These are phyloP conservation scores for Pachysandra terminalis DNA, from an alignment of 164 flowering plant species.

Conservation along the genomic window DNA sequence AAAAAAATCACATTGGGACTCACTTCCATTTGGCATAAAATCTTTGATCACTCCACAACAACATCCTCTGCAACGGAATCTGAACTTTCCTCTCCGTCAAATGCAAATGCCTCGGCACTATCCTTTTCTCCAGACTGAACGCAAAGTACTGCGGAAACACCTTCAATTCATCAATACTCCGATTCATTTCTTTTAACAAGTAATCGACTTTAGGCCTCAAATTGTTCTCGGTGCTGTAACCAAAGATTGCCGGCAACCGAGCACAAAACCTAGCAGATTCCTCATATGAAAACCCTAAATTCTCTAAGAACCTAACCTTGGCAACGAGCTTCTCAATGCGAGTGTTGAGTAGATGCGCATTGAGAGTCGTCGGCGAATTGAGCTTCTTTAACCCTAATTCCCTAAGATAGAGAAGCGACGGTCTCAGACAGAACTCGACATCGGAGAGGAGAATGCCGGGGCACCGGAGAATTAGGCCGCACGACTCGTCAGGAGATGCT, in stretches of 20 bases:
- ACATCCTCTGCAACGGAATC: conserved; percentile 49
- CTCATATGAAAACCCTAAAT: conserved; percentile 40
- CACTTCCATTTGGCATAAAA: conserved; percentile 65
- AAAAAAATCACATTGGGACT: conserved; percentile 8
- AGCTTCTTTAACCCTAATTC: conserved; percentile 46
- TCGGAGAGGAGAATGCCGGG: conserved; percentile 47
- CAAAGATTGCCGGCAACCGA: conserved; percentile 63
- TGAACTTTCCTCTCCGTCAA: conserved; percentile 48
- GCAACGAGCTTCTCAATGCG: conserved; percentile 33
- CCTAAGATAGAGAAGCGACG: conserved; percentile 44
- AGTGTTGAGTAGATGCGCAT: conserved; percentile 58
- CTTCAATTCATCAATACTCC: conserved; percentile 53
- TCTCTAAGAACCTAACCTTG: conserved; percentile 42
- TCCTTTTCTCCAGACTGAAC: conserved; percentile 51
- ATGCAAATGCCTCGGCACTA: conserved; percentile 67
- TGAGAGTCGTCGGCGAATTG: conserved; percentile 41
- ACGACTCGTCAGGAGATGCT: conserved; percentile 37
- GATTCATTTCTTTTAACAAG: conserved; percentile 50
- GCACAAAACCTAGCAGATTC: conserved; percentile 49
- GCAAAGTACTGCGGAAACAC: conserved; percentile 68
- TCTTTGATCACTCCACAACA: conserved; percentile 59
- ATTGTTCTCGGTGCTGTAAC: conserved; percentile 56
- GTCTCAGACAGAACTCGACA: conserved; percentile 47
- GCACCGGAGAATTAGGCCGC: conserved; percentile 38
- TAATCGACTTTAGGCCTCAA: conserved; percentile 56